Evolutionary conservation across 768 basidiomycete genomes (phyloP).

Genomic region (Russula earlei): DNA sequence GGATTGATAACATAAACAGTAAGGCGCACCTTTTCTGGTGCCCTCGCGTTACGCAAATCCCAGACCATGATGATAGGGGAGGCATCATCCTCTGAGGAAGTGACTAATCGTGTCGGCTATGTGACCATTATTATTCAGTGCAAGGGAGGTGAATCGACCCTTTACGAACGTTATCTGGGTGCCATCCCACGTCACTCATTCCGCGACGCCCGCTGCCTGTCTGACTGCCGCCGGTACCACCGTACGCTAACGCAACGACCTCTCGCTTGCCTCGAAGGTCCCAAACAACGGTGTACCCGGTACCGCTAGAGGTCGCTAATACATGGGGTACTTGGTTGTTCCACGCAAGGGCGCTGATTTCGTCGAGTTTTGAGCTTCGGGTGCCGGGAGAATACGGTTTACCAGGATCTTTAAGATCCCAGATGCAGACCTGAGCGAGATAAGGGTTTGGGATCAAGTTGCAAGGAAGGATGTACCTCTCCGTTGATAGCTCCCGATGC

Average conservation of each 20-base stretch:
- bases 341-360: conserved; percentile 93
- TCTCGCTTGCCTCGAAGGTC: conserved; percentile 91
- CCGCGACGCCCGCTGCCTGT: conserved; percentile 79
- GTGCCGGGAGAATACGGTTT: conserved; percentile 84
- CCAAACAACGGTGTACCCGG: conserved; percentile 96
- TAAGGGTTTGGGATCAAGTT: conserved; percentile 1
- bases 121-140: background rate
- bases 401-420: conserved; percentile 87
- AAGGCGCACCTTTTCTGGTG: conserved; percentile 79
- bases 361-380: conserved; percentile 79
- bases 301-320: conserved; percentile 86
- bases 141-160: background rate
- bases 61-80: conserved; percentile 96
- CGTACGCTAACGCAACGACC: conserved; percentile 84
- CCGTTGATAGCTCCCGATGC: conserved; percentile 86
- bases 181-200: conserved; percentile 98
- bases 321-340: conserved; percentile 91
- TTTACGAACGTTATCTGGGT: conserved; percentile 78
- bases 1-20: background rate
- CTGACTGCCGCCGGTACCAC: conserved; percentile 62
- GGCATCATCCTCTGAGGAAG: conserved; percentile 92
- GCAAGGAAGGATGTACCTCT: conserved; percentile 47
- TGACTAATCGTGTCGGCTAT: conserved; percentile 90
- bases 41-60: conserved; percentile 97
- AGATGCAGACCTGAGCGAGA: conserved; percentile 74